Conservation (phyloP, 2,329 filamentous ascomycete species). For the Nannizzia gypsea region DNA sequence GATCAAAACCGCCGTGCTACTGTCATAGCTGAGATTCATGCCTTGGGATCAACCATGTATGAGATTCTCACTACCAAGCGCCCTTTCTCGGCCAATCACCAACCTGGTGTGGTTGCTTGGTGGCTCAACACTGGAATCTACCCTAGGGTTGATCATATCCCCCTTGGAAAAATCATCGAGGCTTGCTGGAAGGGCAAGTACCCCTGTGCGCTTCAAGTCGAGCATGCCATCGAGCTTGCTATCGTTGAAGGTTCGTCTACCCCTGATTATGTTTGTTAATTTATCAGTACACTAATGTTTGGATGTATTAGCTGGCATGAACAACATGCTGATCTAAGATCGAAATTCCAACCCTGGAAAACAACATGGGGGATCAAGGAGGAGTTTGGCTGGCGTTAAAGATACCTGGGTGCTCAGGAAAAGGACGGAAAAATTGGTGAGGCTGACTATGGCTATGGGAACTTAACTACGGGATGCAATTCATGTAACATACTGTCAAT, state of each 20-base stretch:
- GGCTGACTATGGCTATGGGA: too few relatives aligned
- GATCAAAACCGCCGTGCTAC: not conserved
- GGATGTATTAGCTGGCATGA: not conserved
- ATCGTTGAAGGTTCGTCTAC: not conserved
- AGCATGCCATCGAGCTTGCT: not conserved
- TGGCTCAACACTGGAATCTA: slow-evolving; percentile 1
- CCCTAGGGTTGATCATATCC: slow-evolving; percentile 4
- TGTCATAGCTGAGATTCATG: slow-evolving; percentile 6
- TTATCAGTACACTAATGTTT: not conserved
- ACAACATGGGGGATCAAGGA: not conserved
- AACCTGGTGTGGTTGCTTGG: not conserved
- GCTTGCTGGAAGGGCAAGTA: slow-evolving; percentile 9
- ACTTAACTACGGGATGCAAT: not conserved
- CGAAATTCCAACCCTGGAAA: not conserved
- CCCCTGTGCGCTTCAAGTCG: not conserved
- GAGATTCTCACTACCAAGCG: slow-evolving; percentile 9
- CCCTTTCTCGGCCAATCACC: not conserved
- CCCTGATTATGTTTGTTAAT: not conserved
- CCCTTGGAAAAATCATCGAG: slow-evolving; percentile 7
- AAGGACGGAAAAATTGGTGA: not conserved
- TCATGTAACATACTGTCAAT: not conserved
- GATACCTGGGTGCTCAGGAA: not conserved
- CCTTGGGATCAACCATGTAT: slow-evolving; percentile 9
- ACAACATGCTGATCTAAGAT: not conserved
- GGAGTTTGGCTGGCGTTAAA: not conserved